Percentiles rank a stretch among this genome's conserved stretches.
Evolutionary conservation across 192 early-diverging fungal species (phyloP).

Genomic region (Gigaspora rosea): DNA sequence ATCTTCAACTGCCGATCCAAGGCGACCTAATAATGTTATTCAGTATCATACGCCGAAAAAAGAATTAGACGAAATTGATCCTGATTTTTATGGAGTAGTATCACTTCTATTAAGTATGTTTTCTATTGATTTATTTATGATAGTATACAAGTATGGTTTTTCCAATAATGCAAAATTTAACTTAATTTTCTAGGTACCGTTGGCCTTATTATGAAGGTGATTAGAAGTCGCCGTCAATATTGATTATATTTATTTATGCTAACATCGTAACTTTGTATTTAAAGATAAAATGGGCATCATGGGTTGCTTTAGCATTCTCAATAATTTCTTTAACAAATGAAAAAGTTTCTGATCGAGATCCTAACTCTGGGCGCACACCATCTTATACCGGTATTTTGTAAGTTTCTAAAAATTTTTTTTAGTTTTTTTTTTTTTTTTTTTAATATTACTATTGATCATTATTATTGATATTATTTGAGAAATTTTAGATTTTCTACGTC

Average conservation of each 20-base stretch:
- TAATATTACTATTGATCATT: neutral
- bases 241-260: neutral
- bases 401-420: neutral
- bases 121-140: neutral
- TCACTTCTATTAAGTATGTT: slow-evolving; percentile 14
- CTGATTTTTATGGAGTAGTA: slow-evolving; percentile 1
- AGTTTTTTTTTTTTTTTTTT: no score
- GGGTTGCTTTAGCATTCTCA: neutral
- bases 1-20: slow-evolving; percentile 10
- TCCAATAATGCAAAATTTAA: neutral
- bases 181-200: neutral
- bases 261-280: no score
- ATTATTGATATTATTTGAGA: neutral
- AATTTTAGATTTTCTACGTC: slow-evolving; percentile 3
- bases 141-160: no score
- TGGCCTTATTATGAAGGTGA: slow-evolving; percentile 6
- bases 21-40: slow-evolving; percentile 1
- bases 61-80: slow-evolving; percentile 19
- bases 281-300: slow-evolving; percentile 19
- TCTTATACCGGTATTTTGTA: neutral
- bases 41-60: neutral
- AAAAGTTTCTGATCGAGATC: slow-evolving; percentile 10
- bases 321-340: slow-evolving; percentile 19
- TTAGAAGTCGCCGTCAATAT: neutral
- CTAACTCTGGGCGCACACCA: neutral